phyloP scores from a whole-genome alignment of 345 rosid species.

The Populus euphratica region DNA sequence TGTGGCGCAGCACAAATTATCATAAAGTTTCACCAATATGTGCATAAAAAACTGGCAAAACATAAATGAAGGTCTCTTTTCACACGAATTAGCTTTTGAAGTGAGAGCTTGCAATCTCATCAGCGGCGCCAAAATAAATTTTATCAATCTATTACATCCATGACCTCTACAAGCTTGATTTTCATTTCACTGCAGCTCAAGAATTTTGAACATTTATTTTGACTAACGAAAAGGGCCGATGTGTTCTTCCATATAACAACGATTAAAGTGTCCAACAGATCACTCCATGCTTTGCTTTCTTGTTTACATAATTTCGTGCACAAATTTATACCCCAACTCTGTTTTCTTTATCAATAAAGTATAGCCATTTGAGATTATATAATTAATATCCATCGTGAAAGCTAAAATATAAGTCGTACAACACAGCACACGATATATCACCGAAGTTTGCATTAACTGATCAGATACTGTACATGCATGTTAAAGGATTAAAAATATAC shows the following conservation, averaged over 20 bases:
- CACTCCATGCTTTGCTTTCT: neutral
- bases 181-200: neutral
- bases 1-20: no score
- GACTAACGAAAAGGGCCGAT: neutral
- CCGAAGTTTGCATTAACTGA: neutral
- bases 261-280: neutral
- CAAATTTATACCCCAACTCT: neutral
- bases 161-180: neutral
- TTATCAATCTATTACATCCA: neutral
- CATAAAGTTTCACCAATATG: neutral
- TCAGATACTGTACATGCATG: neutral
- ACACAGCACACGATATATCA: neutral
- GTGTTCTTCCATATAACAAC: neutral
- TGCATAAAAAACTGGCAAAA: neutral
- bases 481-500: conserved; percentile 33
- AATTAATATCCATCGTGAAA: neutral
- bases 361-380: neutral
- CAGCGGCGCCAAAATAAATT: neutral
- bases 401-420: neutral
- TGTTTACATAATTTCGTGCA: neutral
- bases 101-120: neutral
- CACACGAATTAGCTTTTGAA: neutral
- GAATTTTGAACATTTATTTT: neutral
- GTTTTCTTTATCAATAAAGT: neutral
- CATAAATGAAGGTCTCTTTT: neutral